Evolutionary conservation across 805 yeast genomes (phyloP).

Genomic region (Brettanomyces naardenensis): DNA sequence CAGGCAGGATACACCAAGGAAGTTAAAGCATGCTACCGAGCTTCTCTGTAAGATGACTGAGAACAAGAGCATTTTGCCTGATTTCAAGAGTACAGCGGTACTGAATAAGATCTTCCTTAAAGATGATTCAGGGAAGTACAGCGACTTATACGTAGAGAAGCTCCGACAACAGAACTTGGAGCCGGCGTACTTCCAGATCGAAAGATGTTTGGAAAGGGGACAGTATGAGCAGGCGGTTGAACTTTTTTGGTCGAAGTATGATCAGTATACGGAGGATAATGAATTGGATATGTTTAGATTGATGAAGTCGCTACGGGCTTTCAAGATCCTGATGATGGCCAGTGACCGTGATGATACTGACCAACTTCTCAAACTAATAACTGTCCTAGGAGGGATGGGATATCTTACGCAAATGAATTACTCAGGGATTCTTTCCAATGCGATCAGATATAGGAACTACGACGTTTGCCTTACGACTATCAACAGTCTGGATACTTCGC

Average conservation of each 20-base stretch:
- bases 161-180: conserved; percentile 6
- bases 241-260: conserved; percentile 11
- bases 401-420: conserved; percentile 6
- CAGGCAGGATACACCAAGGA: not conserved
- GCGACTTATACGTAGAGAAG: conserved; percentile 9
- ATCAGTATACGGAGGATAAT: not conserved
- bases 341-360: conserved; percentile 15
- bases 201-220: conserved; percentile 9
- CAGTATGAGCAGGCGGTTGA: conserved; percentile 19
- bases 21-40: not conserved
- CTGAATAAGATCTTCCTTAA: conserved; percentile 10
- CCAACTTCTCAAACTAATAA: conserved; percentile 9
- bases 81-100: conserved; percentile 5
- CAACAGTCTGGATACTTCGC: not conserved
- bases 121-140: conserved; percentile 6
- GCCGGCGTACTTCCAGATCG: conserved; percentile 13
- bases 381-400: conserved; percentile 1
- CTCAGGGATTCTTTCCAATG: conserved; percentile 8
- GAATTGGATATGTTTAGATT: not conserved
- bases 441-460: conserved; percentile 5
- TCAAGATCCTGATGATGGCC: conserved; percentile 14
- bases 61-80: not conserved
- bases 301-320: conserved; percentile 6
- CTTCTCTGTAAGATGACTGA: not conserved
- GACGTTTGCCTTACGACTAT: not conserved